These are phyloP conservation scores for Cytospora piceicola DNA, from an alignment of 2,329 filamentous ascomycete species.

Conservation along the genomic window DNA sequence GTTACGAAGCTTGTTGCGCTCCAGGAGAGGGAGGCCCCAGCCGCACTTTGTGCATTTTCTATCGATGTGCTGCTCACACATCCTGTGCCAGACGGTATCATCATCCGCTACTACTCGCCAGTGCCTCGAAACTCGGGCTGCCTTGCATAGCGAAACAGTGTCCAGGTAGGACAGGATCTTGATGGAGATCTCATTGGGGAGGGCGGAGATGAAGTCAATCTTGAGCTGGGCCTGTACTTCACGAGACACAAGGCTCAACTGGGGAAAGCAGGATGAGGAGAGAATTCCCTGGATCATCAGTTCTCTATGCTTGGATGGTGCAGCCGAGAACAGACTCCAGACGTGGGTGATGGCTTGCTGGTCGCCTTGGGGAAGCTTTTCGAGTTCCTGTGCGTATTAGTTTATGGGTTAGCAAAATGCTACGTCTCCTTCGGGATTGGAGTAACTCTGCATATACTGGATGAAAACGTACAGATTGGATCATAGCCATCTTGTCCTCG, in stretches of 20 bases:
- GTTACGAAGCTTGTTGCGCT: constrained; percentile 83
- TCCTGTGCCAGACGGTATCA: constrained; percentile 95
- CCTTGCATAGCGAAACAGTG: constrained; percentile 92
- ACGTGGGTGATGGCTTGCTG: constrained; percentile 96
- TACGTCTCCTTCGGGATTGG: constrained; percentile 6
- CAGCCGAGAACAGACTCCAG: constrained; percentile 96
- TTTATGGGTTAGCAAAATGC: constrained; percentile 34
- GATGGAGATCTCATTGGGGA: constrained; percentile 89
- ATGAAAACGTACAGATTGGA: constrained; percentile 72
- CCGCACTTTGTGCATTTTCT: constrained; percentile 93
- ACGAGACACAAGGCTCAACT: constrained; percentile 88
- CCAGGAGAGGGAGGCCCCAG: constrained; percentile 88
- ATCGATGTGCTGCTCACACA: constrained; percentile 97
- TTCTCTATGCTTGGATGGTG: constrained; percentile 89
- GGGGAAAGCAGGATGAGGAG: constrained; percentile 95
- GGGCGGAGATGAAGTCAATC: constrained; percentile 90
- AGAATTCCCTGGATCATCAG: constrained; percentile 97
- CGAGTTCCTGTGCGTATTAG: constrained; percentile 67
- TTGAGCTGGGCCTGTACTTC: constrained; percentile 93
- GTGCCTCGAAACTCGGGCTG: constrained; percentile 86
- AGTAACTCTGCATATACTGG: constrained; percentile 3
- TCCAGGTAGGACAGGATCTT: constrained; percentile 93
- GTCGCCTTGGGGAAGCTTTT: constrained; percentile 78
- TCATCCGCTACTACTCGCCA: constrained; percentile 94
- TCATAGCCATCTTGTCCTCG: constrained; percentile 92